Conservation (phyloP, 2,329 filamentous ascomycete genomes). For the Fusarium caatingaense region DNA sequence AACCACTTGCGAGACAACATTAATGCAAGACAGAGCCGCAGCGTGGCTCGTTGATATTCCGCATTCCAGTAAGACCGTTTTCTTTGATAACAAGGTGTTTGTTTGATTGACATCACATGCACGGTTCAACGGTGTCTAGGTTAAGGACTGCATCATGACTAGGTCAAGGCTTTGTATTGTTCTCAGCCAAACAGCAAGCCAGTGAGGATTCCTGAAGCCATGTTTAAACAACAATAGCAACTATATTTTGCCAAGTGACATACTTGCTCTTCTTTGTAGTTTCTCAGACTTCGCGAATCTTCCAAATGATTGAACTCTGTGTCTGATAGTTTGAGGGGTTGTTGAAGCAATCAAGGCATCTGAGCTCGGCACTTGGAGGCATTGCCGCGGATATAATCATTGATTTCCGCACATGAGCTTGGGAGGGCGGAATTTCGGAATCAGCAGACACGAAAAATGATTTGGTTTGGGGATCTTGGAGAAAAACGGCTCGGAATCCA, state of each 20-base stretch:
- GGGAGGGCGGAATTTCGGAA: conserved; percentile 5
- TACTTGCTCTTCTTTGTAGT: neutral
- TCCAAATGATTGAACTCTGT: neutral
- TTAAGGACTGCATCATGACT: neutral
- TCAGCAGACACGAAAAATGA: neutral
- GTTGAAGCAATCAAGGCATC: conserved; percentile 11
- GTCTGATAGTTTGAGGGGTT: neutral
- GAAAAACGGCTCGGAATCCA: conserved; percentile 5
- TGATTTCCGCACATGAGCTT: conserved; percentile 5
- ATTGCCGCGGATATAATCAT: conserved; percentile 16
- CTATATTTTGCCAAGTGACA: neutral
- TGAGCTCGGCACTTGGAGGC: conserved; percentile 26
- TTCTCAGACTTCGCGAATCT: neutral
- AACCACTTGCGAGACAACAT: neutral
- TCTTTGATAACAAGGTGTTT: neutral
- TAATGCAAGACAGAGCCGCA: conserved; percentile 3
- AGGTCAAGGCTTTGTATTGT: conserved; percentile 9
- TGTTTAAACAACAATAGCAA: neutral
- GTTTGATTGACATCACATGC: neutral
- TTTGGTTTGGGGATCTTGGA: conserved; percentile 16
- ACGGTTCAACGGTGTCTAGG: neutral
- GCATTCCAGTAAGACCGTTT: conserved; percentile 8
- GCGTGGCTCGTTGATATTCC: conserved; percentile 1
- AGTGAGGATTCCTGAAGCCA: neutral
- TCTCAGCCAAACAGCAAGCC: neutral